These are phyloP conservation scores for Metschnikowia lochheadii DNA, from an alignment of 805 yeast species.

Conservation along the genomic window DNA sequence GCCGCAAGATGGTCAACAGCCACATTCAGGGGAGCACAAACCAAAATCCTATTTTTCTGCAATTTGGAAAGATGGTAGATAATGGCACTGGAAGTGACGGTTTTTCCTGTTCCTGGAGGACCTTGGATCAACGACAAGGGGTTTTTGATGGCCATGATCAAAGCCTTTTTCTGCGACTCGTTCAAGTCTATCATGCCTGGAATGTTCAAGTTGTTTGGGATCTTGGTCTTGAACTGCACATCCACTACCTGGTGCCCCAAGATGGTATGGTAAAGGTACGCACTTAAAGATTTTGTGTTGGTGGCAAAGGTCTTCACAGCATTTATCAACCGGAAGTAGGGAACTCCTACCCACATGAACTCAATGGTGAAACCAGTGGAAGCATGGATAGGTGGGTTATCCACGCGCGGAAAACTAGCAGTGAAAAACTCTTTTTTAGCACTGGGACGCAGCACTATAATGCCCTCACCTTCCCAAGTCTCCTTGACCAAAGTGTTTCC, in stretches of 20 bases:
- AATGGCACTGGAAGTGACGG: constrained; percentile 88
- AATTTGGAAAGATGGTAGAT: constrained; percentile 67
- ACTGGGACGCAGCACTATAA: constrained; percentile 66
- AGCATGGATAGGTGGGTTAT: constrained; percentile 54
- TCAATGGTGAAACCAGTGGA: constrained; percentile 74
- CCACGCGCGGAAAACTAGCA: constrained; percentile 52
- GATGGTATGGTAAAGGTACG: constrained; percentile 69
- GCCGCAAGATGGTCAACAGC: constrained; percentile 89
- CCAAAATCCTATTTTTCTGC: constrained; percentile 64
- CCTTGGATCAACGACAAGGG: constrained; percentile 53
- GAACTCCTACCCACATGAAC: constrained; percentile 83
- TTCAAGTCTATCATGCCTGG: constrained; percentile 65
- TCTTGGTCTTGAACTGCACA: constrained; percentile 53
- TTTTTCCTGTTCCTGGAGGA: constrained; percentile 92
- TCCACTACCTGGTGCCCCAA: constrained; percentile 75
- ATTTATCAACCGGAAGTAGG: constrained; percentile 79
- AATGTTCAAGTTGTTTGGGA: constrained; percentile 60
- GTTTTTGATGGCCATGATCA: constrained; percentile 27
- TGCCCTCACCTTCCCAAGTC: constrained; percentile 74
- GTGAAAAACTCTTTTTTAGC: constrained; percentile 59
- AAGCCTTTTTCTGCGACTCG: constrained; percentile 76
- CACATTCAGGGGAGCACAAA: constrained; percentile 93
- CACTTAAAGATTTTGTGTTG: constrained; percentile 63
- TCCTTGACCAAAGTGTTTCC: constrained; percentile 41
- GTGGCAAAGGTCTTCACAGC: constrained; percentile 73